Percentiles rank a stretch among this genome's conserved stretches.
Evolutionary conservation across 306 rosid genomes (phyloP).

Genomic region (Crotalaria pallida): DNA sequence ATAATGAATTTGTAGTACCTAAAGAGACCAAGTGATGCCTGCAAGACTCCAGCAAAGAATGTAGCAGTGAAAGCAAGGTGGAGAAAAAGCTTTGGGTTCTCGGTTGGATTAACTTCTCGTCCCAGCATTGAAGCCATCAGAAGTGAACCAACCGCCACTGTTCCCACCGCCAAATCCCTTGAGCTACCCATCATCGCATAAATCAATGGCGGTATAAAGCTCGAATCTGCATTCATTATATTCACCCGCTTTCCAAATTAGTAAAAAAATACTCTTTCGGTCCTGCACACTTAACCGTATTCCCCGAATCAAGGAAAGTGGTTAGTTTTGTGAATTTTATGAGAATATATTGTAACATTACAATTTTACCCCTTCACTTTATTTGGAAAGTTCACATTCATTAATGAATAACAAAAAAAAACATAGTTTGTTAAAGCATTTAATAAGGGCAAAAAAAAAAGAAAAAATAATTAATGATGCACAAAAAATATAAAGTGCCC

Average conservation of each 20-base stretch:
- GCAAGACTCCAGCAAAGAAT: conserved; percentile 80
- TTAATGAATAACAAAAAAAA: no score
- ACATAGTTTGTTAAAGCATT: no score
- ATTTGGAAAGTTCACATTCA: no score
- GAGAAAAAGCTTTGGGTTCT: conserved; percentile 64
- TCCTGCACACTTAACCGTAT: no score
- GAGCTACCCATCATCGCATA: conserved; percentile 57
- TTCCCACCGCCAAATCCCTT: conserved; percentile 47
- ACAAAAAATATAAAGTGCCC: no score
- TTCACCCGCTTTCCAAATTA: background rate
- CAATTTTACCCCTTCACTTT: no score
- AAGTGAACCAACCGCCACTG: conserved; percentile 50
- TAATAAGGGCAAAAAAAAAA: no score
- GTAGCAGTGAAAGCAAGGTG: conserved; percentile 92
- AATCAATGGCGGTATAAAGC: conserved; percentile 43
- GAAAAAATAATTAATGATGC: no score
- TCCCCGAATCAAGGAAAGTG: no score
- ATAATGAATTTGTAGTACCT: conserved; percentile 46
- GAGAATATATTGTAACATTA: no score
- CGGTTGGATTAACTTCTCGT: conserved; percentile 20
- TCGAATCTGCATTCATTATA: conserved; percentile 42
- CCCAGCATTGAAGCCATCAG: conserved; percentile 36
- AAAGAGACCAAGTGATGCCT: conserved; percentile 67
- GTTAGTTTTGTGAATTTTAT: no score
- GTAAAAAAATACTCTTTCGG: no score